These are phyloP conservation scores for Gaeumannomyces sp. DNA, from an alignment of 2,329 filamentous ascomycete species.

Conservation along the genomic window DNA sequence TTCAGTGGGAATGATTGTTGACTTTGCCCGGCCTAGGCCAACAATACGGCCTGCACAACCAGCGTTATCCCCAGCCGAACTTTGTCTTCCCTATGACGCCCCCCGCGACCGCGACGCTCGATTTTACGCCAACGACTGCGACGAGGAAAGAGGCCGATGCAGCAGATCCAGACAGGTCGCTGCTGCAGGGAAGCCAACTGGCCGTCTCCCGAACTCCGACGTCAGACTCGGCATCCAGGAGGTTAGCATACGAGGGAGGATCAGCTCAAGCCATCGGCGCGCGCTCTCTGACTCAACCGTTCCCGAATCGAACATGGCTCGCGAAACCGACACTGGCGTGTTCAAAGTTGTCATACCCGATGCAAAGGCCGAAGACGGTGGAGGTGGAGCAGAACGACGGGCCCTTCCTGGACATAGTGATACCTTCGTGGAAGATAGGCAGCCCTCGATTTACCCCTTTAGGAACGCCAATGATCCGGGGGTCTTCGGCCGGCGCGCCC, in stretches of 20 bases:
- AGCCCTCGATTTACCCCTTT: constrained; percentile 71
- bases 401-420: constrained; percentile 61
- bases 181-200: constrained; percentile 33
- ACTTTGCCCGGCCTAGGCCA: constrained; percentile 36
- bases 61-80: constrained; percentile 54
- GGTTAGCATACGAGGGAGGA: constrained; percentile 27
- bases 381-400: constrained; percentile 46
- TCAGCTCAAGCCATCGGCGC: constrained; percentile 42
- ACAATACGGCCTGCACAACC: constrained; percentile 54
- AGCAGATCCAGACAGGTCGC: not conserved
- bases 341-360: constrained; percentile 77
- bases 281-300: constrained; percentile 73
- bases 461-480: constrained; percentile 71
- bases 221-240: constrained; percentile 29
- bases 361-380: constrained; percentile 54
- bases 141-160: not conserved
- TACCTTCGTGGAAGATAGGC: constrained; percentile 79
- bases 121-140: constrained; percentile 30
- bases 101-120: constrained; percentile 51
- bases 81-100: constrained; percentile 57
- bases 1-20: not conserved
- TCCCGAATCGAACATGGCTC: constrained; percentile 52
- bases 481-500: constrained; percentile 67
- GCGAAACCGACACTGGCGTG: constrained; percentile 56
- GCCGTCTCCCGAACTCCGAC: constrained; percentile 32